A percentile compares a stretch with the other conserved stretches of the same genome.
Conservation (phyloP, 169 alveolate genomes). For the Perkinsus olseni region DNA sequence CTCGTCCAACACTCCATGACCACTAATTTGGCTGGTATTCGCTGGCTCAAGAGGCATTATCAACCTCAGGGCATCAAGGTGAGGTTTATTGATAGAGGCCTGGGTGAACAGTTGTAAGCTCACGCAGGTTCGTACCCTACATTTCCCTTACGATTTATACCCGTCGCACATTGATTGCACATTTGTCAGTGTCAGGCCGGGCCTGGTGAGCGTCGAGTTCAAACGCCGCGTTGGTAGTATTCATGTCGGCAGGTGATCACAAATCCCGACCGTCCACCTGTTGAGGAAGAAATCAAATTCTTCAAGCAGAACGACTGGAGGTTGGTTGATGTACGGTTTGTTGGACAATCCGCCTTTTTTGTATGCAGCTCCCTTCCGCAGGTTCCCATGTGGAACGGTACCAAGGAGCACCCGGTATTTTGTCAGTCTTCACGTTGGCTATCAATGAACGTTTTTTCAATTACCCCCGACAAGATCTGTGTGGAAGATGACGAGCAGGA, state of each 20-base stretch:
- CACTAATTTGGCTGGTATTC: conserved; percentile 13
- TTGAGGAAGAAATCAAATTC: conserved; percentile 11
- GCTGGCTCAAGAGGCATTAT: conserved; percentile 10
- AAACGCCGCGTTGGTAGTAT: neutral
- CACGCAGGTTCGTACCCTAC: conserved; percentile 9
- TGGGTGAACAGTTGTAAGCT: neutral
- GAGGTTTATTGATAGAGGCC: neutral
- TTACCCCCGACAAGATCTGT: neutral
- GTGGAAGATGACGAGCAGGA: conserved; percentile 8
- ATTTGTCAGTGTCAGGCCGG: neutral
- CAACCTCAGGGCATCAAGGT: conserved; percentile 8
- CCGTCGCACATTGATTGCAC: conserved; percentile 17
- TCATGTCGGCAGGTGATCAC: neutral
- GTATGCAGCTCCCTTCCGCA: neutral
- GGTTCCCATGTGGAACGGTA: neutral
- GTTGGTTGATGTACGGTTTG: neutral
- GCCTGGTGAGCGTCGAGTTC: neutral
- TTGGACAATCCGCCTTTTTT: neutral
- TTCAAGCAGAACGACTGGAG: conserved; percentile 17
- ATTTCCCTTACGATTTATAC: conserved; percentile 10
- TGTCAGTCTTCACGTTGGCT: conserved; percentile 11
- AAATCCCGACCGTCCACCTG: conserved; percentile 8
- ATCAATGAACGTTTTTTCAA: conserved; percentile 6
- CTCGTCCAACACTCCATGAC: conserved; percentile 12
- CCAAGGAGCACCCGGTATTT: conserved; percentile 8